phyloP scores from a whole-genome alignment of 2,329 filamentous ascomycete genomes.

The Penicillium sp. region DNA sequence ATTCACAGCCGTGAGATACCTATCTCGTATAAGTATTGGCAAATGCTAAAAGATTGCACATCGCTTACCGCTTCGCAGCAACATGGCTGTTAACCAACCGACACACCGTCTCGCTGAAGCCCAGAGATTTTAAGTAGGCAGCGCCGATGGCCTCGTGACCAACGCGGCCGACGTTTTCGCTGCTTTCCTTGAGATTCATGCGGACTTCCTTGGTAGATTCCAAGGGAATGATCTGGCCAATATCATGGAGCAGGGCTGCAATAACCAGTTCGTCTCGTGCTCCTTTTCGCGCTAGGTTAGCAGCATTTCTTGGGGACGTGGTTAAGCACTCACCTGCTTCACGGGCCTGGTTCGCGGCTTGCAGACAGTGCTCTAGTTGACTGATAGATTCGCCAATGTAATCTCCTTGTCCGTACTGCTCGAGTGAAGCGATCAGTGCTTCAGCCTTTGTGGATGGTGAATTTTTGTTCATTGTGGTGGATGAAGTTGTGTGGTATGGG shows the following conservation, averaged over 20 bases:
- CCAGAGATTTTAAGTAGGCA: conserved; percentile 33
- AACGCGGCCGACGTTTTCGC: conserved; percentile 36
- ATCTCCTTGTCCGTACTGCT: conserved; percentile 34
- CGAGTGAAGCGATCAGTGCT: conserved; percentile 24
- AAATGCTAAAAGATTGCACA: accelerated
- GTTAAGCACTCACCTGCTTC: conserved; percentile 17
- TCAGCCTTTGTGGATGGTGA: conserved; percentile 18
- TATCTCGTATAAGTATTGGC: background rate
- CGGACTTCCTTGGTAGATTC: conserved; percentile 28
- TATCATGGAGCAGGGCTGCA: conserved; percentile 45
- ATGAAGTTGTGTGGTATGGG: background rate
- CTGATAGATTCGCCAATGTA: conserved; percentile 38
- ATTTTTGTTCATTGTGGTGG: conserved; percentile 7
- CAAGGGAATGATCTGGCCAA: conserved; percentile 44
- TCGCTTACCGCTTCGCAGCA: conserved; percentile 34
- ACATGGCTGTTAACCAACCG: conserved; percentile 42
- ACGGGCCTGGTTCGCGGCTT: conserved; percentile 33
- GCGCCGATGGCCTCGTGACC: conserved; percentile 43
- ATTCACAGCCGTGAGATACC: conserved; percentile 40
- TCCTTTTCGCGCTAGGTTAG: conserved; percentile 8
- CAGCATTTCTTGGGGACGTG: background rate
- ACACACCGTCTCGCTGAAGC: conserved; percentile 39
- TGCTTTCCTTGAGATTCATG: conserved; percentile 27
- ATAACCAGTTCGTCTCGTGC: conserved; percentile 30
- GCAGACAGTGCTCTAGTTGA: conserved; percentile 36